Percentiles rank a stretch among this genome's conserved stretches.
Conservation (phyloP, 192 early-diverging fungal species). For the Coemansia sp. region DNA sequence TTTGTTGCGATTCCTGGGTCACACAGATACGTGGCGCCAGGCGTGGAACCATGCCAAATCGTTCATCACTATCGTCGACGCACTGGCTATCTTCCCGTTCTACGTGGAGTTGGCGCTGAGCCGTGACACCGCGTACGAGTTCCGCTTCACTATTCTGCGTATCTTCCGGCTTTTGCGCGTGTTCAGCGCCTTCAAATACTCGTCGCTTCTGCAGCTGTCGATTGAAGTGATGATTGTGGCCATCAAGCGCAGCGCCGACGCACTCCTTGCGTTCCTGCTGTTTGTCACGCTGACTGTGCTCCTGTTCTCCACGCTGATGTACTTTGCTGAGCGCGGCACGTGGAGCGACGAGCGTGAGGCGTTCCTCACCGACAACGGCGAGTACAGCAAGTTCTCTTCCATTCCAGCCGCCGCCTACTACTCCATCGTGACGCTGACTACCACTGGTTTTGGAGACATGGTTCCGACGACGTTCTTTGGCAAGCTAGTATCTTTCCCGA, state of each 20-base stretch:
- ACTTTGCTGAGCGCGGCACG: constrained; percentile 79
- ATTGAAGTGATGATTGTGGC: constrained; percentile 85
- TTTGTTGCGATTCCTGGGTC: constrained; percentile 65
- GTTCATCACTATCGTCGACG: constrained; percentile 65
- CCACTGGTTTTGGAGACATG: constrained; percentile 81
- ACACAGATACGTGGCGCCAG: constrained; percentile 68
- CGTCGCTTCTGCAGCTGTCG: constrained; percentile 76
- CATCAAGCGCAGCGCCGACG: constrained; percentile 72
- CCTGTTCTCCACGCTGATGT: constrained; percentile 74
- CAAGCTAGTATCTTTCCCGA: constrained; percentile 76
- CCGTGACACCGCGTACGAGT: constrained; percentile 73
- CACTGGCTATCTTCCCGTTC: constrained; percentile 77
- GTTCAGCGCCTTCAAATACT: constrained; percentile 82
- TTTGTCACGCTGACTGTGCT: constrained; percentile 72
- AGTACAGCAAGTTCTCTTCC: constrained; percentile 74
- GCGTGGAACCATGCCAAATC: constrained; percentile 54
- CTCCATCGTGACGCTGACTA: constrained; percentile 76
- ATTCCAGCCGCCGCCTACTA: constrained; percentile 81
- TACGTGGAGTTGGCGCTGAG: constrained; percentile 72
- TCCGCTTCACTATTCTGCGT: constrained; percentile 80
- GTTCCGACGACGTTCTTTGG: constrained; percentile 79
- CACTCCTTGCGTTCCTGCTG: constrained; percentile 70
- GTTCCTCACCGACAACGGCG: constrained; percentile 68
- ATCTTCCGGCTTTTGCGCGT: constrained; percentile 75
- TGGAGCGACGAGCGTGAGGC: constrained; percentile 68